A percentile compares a stretch with the other conserved stretches of the same genome.
phyloP scores from a whole-genome alignment of 1,284 basidiomycete genomes.

The Sphagnurus paluster region DNA sequence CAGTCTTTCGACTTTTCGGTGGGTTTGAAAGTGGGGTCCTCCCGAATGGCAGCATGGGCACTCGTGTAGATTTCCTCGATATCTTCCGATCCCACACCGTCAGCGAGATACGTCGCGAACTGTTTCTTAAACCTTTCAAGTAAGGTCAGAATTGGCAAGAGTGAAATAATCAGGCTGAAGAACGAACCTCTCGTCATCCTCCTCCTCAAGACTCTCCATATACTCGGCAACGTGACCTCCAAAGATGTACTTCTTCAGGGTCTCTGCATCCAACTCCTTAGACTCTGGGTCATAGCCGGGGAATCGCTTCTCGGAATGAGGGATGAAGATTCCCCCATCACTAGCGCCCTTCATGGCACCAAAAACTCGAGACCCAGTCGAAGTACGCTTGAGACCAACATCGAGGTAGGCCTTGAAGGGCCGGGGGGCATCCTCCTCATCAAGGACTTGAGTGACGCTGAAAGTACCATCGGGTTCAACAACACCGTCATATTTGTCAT shows the following conservation, averaged over 20 bases:
- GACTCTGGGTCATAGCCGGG: constrained; percentile 95
- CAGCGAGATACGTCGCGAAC: constrained; percentile 93
- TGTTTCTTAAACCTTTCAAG: constrained; percentile 92
- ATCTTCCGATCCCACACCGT: constrained; percentile 94
- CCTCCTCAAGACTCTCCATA: constrained; percentile 99
- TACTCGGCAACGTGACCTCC: constrained; percentile 99
- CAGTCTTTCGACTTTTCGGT: constrained; percentile 94
- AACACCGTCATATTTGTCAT: constrained; percentile 98
- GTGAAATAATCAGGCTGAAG: background rate
- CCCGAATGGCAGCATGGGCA: constrained; percentile 93
- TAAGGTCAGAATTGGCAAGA: background rate
- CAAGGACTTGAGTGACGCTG: constrained; percentile 79
- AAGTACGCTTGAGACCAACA: constrained; percentile 97
- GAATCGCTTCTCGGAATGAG: constrained; percentile 98
- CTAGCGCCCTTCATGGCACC: constrained; percentile 99
- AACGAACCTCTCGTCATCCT: constrained; percentile 90
- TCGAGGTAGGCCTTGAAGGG: constrained; percentile 99
- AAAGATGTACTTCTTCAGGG: constrained; percentile 97
- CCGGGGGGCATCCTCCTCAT: constrained; percentile 92
- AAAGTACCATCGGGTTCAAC: constrained; percentile 90
- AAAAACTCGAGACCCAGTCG: constrained; percentile 97
- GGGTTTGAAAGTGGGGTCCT: constrained; percentile 90
- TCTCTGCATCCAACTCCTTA: constrained; percentile 94
- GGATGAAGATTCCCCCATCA: constrained; percentile 97
- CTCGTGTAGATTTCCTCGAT: constrained; percentile 96